These are phyloP conservation scores for Colletotrichum aenigma DNA, from an alignment of 2,329 filamentous ascomycete species.

Conservation along the genomic window DNA sequence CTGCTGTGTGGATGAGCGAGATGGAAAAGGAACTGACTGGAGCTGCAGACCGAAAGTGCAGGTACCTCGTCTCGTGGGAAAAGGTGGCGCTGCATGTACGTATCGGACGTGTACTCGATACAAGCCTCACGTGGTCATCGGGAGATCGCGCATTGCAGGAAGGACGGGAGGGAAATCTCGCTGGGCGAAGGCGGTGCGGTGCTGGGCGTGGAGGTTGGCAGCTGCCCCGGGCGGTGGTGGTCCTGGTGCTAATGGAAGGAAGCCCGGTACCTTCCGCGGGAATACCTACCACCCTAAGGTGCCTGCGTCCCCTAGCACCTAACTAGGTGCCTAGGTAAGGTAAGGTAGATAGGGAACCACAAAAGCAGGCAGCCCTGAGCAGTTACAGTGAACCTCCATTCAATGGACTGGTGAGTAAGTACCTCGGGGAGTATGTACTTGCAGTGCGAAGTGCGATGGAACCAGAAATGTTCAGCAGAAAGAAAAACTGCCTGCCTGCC, in stretches of 20 bases:
- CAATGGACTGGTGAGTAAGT: too few species aligned
- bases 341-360: too few species aligned
- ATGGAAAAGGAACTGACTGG: not conserved
- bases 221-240: not conserved
- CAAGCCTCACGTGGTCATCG: conserved; percentile 16
- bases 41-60: not conserved
- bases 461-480: not conserved
- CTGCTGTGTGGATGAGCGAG: not conserved
- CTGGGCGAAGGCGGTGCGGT: not conserved
- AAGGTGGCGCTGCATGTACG: not conserved
- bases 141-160: conserved; percentile 22
- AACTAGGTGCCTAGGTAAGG: too few species aligned
- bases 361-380: not conserved
- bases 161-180: conserved; percentile 4
- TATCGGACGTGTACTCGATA: not conserved
- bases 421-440: too few species aligned
- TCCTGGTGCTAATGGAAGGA: too few species aligned
- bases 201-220: not conserved
- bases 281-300: too few species aligned
- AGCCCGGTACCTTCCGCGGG: too few species aligned
- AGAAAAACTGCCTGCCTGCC: not conserved
- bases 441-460: too few species aligned
- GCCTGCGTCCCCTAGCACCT: too few species aligned
- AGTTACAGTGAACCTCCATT: not conserved
- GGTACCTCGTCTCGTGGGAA: not conserved